Base-by-base conservation (phyloP, 805 yeast genomes). In the Suhomyces sp. region DNA sequence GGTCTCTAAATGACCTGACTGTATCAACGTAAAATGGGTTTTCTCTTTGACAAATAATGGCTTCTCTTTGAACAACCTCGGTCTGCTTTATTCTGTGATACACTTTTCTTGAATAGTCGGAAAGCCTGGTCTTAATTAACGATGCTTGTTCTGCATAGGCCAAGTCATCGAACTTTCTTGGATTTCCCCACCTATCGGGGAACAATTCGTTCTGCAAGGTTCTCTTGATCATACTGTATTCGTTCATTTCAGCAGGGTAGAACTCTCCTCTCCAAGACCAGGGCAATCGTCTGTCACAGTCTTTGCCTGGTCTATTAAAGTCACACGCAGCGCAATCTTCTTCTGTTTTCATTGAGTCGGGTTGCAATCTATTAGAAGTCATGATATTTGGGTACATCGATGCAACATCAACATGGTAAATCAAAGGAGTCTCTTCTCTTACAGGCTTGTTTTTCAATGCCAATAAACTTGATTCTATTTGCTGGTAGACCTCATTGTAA, bases 201-300 rank as follows among this genome's bases (percentile, higher is more conserved):
- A 90, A 90, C 0, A 79, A 74, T 65, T 93, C 98, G 58, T 80
- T 82, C 56, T 86, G 88, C 39, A 93, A 69, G 0, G 96, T 87
- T 62, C 93, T 78, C 64, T 87, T 89, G 40, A 94, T 84, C 96
- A 91, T 87, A 53, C 85, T 81, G 65, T 94, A 93, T 62, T 94
- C 99, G 62, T 87, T 91, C 81, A 83, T 84, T 65, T 89, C 86
- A 0, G 97, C 90, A 0, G 99, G 98, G 57, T 78, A 87, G 61
- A 78, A 96, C 61, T 94, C 99, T 48, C 98, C 99, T 75, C 99
- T 84, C 98, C 99, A 94, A 6, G 96, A 80, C 99, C 99, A 94
- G 0, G 92, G 88, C 50, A 94, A 71, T 50, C 93, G 75, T 63
- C 99, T 77, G 61, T 93, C 99, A 74, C 99, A 94, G 9, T 78